Conservation (phyloP, 2,329 filamentous ascomycete species). For the Cordyceps sp. region DNA sequence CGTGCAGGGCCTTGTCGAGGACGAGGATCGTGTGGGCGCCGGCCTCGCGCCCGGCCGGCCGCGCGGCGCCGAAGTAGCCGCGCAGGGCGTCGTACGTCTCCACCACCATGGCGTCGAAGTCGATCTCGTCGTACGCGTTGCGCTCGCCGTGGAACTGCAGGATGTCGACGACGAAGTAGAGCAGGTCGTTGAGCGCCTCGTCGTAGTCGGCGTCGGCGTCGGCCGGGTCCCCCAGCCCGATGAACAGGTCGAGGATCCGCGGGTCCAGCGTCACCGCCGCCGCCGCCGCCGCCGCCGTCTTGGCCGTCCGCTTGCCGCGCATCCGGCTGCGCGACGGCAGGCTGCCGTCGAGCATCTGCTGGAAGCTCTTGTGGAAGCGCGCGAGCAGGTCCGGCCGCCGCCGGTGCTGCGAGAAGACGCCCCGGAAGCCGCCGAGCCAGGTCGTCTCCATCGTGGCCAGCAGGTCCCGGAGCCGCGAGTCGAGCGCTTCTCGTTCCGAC, state of each 20-base stretch:
- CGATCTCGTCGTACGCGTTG: constrained; percentile 95
- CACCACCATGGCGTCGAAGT: constrained; percentile 82
- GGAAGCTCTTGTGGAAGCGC: constrained; percentile 63
- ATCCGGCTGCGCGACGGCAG: constrained; percentile 64
- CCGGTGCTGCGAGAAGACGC: constrained; percentile 69
- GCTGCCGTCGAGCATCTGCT: constrained; percentile 65
- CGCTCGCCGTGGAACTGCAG: constrained; percentile 91
- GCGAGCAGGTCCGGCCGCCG: constrained; percentile 47
- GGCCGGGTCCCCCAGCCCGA: constrained; percentile 63
- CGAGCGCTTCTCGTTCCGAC: constrained; percentile 66
- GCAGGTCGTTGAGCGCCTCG: constrained; percentile 74
- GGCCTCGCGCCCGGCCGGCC: constrained; percentile 20
- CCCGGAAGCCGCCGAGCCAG: constrained; percentile 90
- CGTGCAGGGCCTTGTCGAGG: constrained; percentile 77
- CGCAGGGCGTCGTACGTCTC: constrained; percentile 74
- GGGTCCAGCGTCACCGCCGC: constrained; percentile 32
- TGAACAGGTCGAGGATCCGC: constrained; percentile 69
- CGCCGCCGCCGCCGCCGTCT: too few species aligned
- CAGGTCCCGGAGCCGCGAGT: constrained; percentile 59
- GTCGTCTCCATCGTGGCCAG: constrained; percentile 76
- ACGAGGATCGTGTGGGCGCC: constrained; percentile 67
- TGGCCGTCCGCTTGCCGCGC: constrained; percentile 33
- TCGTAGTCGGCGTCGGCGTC: constrained; percentile 59
- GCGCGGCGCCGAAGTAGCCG: constrained; percentile 48
- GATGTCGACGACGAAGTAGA: constrained; percentile 94